Conservation (phyloP, 2,329 filamentous ascomycete species). For the Diaporthe ampelina region DNA sequence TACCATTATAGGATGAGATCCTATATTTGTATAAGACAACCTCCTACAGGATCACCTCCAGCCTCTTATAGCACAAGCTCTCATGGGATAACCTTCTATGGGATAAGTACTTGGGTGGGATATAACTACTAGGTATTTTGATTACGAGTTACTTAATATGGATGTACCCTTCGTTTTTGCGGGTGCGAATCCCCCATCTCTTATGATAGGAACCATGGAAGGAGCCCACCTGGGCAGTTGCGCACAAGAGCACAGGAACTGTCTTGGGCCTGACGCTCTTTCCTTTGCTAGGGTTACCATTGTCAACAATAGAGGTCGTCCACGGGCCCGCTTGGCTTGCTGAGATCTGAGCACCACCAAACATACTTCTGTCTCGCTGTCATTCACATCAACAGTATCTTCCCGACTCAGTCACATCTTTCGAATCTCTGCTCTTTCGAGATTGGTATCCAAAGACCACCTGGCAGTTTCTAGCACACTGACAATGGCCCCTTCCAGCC, state of each 20-base stretch:
- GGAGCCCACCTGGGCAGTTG: not conserved
- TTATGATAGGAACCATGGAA: not conserved
- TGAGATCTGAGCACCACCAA: not conserved
- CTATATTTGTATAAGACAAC: no score
- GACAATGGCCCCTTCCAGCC: no score
- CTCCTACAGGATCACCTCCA: no score
- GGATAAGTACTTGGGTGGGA: no score
- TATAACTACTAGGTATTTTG: no score
- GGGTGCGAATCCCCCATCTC: no score
- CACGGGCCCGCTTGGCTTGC: not conserved
- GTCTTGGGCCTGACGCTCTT: not conserved
- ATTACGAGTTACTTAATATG: no score
- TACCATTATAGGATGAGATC: no score
- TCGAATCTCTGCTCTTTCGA: not conserved
- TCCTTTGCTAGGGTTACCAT: not conserved
- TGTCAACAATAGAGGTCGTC: not conserved
- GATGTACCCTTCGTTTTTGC: no score
- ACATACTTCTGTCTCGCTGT: not conserved
- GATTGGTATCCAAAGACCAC: not conserved
- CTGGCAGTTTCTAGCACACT: no score
- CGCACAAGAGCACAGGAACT: not conserved
- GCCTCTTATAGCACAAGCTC: no score
- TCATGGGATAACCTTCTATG: no score
- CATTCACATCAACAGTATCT: not conserved
- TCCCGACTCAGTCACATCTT: not conserved